Conservation (phyloP, 2,329 filamentous ascomycete species). For the Arachnomyces sp. region DNA sequence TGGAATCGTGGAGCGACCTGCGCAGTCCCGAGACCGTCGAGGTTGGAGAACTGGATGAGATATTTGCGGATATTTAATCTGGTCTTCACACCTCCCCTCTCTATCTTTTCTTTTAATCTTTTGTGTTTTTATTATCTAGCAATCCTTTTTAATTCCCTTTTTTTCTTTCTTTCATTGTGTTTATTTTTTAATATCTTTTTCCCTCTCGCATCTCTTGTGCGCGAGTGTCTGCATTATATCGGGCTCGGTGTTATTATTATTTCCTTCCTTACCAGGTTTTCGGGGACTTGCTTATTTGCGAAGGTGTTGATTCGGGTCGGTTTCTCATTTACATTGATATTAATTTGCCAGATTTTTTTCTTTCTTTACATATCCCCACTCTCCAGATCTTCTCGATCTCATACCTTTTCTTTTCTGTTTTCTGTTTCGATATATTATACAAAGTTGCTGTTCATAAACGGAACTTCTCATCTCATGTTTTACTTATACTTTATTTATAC, state of each 20-base stretch:
- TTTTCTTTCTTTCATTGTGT: neutral
- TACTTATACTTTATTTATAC: too few relatives aligned
- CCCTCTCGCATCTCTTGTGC: neutral
- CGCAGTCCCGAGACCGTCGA: slow-evolving; percentile 80
- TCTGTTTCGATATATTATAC: too few relatives aligned
- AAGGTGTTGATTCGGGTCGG: too few relatives aligned
- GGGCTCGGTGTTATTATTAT: neutral
- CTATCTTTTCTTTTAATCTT: neutral
- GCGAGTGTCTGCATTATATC: neutral
- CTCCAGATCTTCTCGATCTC: too few relatives aligned
- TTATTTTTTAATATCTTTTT: slow-evolving; percentile 2
- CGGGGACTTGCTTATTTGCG: neutral
- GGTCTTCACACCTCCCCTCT: slow-evolving; percentile 1
- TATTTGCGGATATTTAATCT: slow-evolving; percentile 66
- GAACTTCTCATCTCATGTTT: too few relatives aligned
- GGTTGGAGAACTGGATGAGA: slow-evolving; percentile 83
- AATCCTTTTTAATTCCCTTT: slow-evolving; percentile 1
- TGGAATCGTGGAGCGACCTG: slow-evolving; percentile 52
- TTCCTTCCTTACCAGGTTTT: neutral
- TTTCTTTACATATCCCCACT: too few relatives aligned
- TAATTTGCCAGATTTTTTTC: too few relatives aligned
- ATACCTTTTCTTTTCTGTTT: too few relatives aligned
- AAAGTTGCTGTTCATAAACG: too few relatives aligned
- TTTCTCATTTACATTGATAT: neutral
- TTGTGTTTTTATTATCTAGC: neutral